Evolutionary conservation across 2,329 filamentous ascomycete genomes (phyloP), one percentile per base, ranked within the genome.

Genomic region (Aspergillus intermedius): DNA sequence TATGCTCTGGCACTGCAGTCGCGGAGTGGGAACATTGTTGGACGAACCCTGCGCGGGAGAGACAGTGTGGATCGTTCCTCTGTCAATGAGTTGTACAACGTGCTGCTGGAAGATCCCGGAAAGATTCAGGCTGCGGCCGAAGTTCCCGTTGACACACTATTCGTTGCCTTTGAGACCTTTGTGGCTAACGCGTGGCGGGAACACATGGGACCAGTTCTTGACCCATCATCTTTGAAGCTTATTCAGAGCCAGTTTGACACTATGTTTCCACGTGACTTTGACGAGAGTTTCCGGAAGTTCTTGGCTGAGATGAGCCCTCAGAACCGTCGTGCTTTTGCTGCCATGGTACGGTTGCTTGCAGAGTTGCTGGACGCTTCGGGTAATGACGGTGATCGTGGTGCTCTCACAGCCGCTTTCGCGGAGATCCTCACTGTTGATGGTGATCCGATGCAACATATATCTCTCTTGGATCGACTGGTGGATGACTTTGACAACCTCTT

Each of bases 111-210:
- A 64, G 86, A 86, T 54, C 88, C 90, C 0, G 85, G 82, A 46
- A 89, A 88, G 60, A 78, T 87, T 54, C 86, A 94, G 46, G 75
- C 83, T 8, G 82, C 87, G 2, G 79, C 83, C 0, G 89, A 95
- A 50, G 78, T 88, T 7, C 80, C 84, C 3, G 82, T 91, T 7
- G 90, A 96, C 61, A 83, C 91, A 17, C 78, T 97, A 4, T 95
- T 96, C 62, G 86, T 87, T 22, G 87, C 91, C 0, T 97, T 96
- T 64, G 91, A 96, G 65, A 96, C 94, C 53, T 97, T 96, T 58
- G 74, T 96, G 51, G 83, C 83, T 50, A 84, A 90, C 54, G 90
- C 88, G 10, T 97, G 91, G 91, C 83, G 80, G 50, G 87, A 91
- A 55, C 85, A 88, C 58, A 90, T 96, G 77, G 91, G 91, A 0